Conservation (phyloP, 2,329 filamentous ascomycete genomes). For the Phaeosphaeriaceae sp. region DNA sequence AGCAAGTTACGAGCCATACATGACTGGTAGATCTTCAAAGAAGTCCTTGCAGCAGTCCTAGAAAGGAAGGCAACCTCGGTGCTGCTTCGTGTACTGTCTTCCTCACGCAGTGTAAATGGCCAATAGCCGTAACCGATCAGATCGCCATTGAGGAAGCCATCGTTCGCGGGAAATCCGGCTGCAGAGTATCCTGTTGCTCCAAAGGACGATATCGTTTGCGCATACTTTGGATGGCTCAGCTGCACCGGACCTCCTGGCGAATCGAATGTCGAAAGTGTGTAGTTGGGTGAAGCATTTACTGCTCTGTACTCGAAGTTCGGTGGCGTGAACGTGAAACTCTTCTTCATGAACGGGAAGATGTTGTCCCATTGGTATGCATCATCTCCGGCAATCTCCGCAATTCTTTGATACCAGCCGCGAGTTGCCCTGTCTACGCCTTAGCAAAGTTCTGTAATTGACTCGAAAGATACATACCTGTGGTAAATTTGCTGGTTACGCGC, state of each 20-base stretch:
- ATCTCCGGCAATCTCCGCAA: conserved; percentile 31
- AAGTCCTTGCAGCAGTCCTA: neutral
- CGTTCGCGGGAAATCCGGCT: conserved; percentile 9
- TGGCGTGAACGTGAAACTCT: conserved; percentile 34
- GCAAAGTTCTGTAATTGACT: neutral
- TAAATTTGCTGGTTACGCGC: conserved; percentile 36
- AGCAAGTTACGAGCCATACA: conserved; percentile 19
- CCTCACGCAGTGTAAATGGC: conserved; percentile 34
- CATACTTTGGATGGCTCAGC: conserved; percentile 16
- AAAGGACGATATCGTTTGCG: conserved; percentile 12
- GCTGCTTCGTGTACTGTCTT: conserved; percentile 13
- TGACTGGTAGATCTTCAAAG: neutral
- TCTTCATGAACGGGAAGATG: conserved; percentile 33
- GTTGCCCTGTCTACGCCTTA: conserved; percentile 5
- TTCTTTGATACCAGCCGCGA: conserved; percentile 12
- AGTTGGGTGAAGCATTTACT: conserved; percentile 3
- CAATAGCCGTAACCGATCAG: conserved; percentile 21
- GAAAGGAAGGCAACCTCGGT: neutral
- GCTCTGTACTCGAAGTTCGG: conserved; percentile 20
- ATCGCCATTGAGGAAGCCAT: conserved; percentile 23
- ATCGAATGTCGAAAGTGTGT: conserved; percentile 11
- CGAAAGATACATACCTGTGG: conserved; percentile 12
- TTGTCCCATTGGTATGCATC: conserved; percentile 32
- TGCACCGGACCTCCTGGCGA: conserved; percentile 11
- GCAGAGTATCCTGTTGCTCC: conserved; percentile 9